Evolutionary conservation across 2,329 filamentous ascomycete genomes (phyloP).

Genomic region (Chaetomium olivaceum): DNA sequence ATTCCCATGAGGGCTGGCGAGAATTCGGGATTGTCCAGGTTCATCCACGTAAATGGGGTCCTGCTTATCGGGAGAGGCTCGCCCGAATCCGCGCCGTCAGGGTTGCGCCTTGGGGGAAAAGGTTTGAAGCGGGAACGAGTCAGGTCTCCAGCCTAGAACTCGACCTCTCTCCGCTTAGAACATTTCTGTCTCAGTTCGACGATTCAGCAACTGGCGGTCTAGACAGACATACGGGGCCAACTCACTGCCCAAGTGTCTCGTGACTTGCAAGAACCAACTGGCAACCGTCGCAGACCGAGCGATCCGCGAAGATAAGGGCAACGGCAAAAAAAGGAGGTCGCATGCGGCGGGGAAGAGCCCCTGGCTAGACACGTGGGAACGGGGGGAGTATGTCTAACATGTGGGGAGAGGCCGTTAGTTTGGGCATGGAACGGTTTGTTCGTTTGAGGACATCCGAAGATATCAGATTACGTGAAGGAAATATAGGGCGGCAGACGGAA

Average conservation of each 20-base stretch:
- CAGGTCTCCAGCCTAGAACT: neutral
- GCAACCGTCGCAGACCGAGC: neutral
- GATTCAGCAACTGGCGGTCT: neutral
- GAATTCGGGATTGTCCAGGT: neutral
- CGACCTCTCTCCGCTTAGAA: neutral
- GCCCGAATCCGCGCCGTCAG: neutral
- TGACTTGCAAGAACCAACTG: neutral
- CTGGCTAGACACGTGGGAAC: neutral
- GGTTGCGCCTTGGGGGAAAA: neutral
- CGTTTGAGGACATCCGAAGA: neutral
- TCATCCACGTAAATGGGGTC: neutral
- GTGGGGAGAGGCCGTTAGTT: neutral
- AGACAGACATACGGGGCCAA: neutral
- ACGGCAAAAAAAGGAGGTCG: neutral
- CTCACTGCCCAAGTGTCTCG: neutral
- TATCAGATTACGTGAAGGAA: neutral
- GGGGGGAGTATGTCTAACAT: neutral
- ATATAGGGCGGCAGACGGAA: neutral
- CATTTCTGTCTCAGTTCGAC: neutral
- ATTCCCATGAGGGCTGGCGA: constrained; percentile 1
- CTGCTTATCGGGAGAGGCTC: constrained; percentile 5
- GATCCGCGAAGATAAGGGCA: neutral
- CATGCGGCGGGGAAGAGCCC: neutral
- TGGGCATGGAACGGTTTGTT: neutral
- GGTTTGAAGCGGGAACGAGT: constrained; percentile 2